phyloP scores from a whole-genome alignment of 305 asterid genomes.

The Lippia alba region DNA sequence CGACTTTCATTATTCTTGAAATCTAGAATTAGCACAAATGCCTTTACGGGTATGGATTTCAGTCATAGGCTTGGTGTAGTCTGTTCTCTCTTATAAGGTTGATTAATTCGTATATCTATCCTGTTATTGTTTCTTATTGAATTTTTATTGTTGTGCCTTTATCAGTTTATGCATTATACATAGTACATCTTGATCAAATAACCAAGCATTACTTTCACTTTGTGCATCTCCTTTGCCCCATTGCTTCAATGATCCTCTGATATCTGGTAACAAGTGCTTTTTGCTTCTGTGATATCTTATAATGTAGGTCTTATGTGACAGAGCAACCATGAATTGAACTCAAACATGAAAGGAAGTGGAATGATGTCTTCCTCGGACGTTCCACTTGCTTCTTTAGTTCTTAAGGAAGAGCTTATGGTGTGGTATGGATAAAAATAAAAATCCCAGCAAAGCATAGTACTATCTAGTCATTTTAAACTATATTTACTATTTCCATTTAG shows the following conservation, averaged over 20 bases:
- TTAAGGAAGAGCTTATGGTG: constrained; percentile 86
- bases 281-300: constrained; percentile 56
- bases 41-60: constrained; percentile 18
- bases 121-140: background rate
- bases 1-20: background rate
- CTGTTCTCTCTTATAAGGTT: constrained; percentile 14
- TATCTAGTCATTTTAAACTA: constrained; percentile 23
- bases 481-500: constrained; percentile 15
- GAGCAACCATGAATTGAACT: constrained; percentile 53
- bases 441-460: background rate
- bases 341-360: constrained; percentile 77
- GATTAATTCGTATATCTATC: constrained; percentile 7
- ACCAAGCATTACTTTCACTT: constrained; percentile 5
- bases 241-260: constrained; percentile 18
- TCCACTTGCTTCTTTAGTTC: constrained; percentile 69
- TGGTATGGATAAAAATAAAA: constrained; percentile 50
- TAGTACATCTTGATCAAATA: background rate
- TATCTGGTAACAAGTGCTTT: constrained; percentile 35
- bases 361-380: constrained; percentile 59
- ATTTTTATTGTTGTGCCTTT: constrained; percentile 14
- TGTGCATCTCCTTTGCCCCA: constrained; percentile 27
- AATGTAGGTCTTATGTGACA: constrained; percentile 72
- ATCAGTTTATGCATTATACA: constrained; percentile 18
- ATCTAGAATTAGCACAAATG: constrained; percentile 3
- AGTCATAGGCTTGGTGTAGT: background rate